Evolutionary conservation across 805 yeast genomes (phyloP).

Genomic region (Zygosaccharomyces lentus): DNA sequence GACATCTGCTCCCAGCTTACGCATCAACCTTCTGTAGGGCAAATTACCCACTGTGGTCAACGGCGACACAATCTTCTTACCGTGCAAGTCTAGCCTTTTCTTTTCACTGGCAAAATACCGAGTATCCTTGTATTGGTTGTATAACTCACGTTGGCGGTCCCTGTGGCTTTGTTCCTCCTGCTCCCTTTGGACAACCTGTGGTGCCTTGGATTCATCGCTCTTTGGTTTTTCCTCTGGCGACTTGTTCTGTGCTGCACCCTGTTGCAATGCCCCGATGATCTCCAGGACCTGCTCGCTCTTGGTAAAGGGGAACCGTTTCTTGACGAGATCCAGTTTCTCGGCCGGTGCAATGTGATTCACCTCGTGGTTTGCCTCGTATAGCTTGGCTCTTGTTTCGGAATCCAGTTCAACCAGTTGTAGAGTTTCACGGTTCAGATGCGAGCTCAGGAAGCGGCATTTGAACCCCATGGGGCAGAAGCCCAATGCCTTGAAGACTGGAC

Average conservation of each 20-base stretch:
- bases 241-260: slow-evolving; percentile 38
- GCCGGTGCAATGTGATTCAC: slow-evolving; percentile 55
- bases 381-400: slow-evolving; percentile 31
- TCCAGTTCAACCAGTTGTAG: slow-evolving; percentile 38
- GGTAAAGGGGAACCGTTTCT: slow-evolving; percentile 57
- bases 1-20: slow-evolving; percentile 81
- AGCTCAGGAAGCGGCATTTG: slow-evolving; percentile 84
- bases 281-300: slow-evolving; percentile 54
- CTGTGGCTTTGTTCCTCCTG: slow-evolving; percentile 32
- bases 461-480: slow-evolving; percentile 93
- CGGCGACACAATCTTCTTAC: slow-evolving; percentile 89
- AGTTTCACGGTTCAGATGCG: slow-evolving; percentile 57
- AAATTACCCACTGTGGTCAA: slow-evolving; percentile 96
- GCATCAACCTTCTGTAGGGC: slow-evolving; percentile 92
- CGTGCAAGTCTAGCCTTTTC: slow-evolving; percentile 59
- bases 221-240: slow-evolving; percentile 18
- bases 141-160: slow-evolving; percentile 31
- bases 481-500: slow-evolving; percentile 77
- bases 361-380: slow-evolving; percentile 45
- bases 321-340: slow-evolving; percentile 33
- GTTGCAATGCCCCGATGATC: slow-evolving; percentile 58
- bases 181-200: slow-evolving; percentile 26
- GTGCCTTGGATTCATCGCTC: slow-evolving; percentile 29
- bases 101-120: slow-evolving; percentile 79
- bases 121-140: slow-evolving; percentile 59